These are phyloP conservation scores for Casuarina equisetifolia DNA, from an alignment of 306 rosid genomes.

Conservation along the genomic window DNA sequence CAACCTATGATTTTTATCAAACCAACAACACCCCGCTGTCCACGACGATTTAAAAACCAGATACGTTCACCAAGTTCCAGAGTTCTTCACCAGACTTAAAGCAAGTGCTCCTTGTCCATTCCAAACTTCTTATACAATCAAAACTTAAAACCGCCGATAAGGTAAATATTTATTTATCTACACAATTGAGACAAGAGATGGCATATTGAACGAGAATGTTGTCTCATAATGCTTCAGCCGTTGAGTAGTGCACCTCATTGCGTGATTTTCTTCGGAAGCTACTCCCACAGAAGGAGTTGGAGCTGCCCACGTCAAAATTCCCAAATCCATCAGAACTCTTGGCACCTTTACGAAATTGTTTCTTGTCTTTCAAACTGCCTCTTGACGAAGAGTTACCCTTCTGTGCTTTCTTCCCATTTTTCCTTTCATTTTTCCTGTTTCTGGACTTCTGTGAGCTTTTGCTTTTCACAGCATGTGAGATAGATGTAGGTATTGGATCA, in stretches of 20 bases:
- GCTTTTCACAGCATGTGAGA: conserved; percentile 52
- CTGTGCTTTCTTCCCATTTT: conserved; percentile 64
- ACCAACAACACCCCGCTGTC: too few relatives aligned
- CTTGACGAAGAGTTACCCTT: conserved; percentile 52
- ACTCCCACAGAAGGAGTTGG: conserved; percentile 55
- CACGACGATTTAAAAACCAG: not conserved
- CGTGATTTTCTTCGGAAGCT: conserved; percentile 51
- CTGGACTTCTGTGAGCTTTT: conserved; percentile 71
- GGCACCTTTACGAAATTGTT: conserved; percentile 43
- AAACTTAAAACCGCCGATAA: not conserved
- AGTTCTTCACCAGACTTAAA: not conserved
- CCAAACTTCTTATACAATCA: not conserved
- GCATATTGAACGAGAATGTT: conserved; percentile 8
- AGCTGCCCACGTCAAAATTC: conserved; percentile 39
- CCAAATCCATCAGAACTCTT: conserved; percentile 50
- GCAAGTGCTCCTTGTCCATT: not conserved
- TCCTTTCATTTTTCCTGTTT: conserved; percentile 45
- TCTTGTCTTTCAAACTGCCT: conserved; percentile 58
- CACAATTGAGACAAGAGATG: conserved; percentile 23
- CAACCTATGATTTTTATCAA: too few relatives aligned
- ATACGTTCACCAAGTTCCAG: not conserved
- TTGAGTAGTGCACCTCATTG: conserved; percentile 52
- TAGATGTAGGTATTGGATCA: conserved; percentile 65
- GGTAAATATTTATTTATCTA: conserved; percentile 34
- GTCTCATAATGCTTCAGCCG: conserved; percentile 69